Conservation (phyloP, 768 basidiomycete genomes). For the Agrocybe pediades region DNA sequence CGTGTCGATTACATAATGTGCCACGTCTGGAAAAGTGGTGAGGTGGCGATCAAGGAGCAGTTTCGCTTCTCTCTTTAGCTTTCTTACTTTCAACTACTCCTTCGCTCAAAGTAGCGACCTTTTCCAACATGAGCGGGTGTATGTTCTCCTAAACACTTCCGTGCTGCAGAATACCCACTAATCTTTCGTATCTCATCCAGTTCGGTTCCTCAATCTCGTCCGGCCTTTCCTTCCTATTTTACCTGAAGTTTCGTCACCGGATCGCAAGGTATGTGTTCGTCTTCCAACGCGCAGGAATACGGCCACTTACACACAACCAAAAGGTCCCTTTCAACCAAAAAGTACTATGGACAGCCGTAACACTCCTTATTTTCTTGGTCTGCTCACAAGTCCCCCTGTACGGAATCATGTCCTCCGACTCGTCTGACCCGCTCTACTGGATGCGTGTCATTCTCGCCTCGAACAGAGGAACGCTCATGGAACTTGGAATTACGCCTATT, state of each 20-base stretch:
- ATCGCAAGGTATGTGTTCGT: slow-evolving; percentile 75
- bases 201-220: slow-evolving; percentile 97
- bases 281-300: background rate
- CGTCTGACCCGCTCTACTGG: slow-evolving; percentile 99
- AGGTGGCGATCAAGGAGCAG: slow-evolving; percentile 24
- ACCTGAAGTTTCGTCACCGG: slow-evolving; percentile 96
- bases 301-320: background rate
- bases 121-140: slow-evolving; percentile 78
- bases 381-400: slow-evolving; percentile 99
- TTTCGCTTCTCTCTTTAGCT: slow-evolving; percentile 12
- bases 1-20: slow-evolving; percentile 34
- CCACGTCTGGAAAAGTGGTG: slow-evolving; percentile 43
- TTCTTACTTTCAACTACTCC: slow-evolving; percentile 26
- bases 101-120: slow-evolving; percentile 25
- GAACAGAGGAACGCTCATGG: slow-evolving; percentile 98
- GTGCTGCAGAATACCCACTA: background rate
- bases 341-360: slow-evolving; percentile 97
- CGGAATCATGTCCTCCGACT: slow-evolving; percentile 99
- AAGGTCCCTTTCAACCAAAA: slow-evolving; percentile 99
- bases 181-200: slow-evolving; percentile 39
- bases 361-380: slow-evolving; percentile 98
- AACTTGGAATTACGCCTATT: slow-evolving; percentile 97
- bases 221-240: slow-evolving; percentile 96
- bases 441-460: slow-evolving; percentile 99
- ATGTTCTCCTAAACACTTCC: slow-evolving; percentile 33